Conservation (phyloP, 306 rosid species). For the Acmispon strigosus region DNA sequence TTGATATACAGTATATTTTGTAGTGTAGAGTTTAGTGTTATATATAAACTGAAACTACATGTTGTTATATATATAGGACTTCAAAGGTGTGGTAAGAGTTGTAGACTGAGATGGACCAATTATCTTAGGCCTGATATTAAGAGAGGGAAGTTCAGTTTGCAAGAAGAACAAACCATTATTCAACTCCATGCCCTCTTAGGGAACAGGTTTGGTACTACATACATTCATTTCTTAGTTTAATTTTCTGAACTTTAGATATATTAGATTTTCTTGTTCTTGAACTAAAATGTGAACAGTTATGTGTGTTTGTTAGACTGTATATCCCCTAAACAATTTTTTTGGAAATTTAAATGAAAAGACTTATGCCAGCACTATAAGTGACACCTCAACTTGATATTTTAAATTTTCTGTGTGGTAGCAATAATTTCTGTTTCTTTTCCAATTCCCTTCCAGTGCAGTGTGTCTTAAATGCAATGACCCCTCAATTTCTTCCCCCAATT, state of each 20-base stretch:
- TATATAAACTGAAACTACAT: neutral
- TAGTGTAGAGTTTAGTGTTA: too few relatives aligned
- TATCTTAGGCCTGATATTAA: constrained; percentile 96
- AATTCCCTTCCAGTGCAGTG: constrained; percentile 26
- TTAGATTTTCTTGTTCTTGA: neutral
- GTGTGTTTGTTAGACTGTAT: neutral
- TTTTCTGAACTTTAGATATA: constrained; percentile 4
- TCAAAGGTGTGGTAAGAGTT: constrained; percentile 98
- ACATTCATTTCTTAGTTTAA: neutral
- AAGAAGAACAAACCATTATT: constrained; percentile 98
- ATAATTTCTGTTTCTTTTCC: constrained; percentile 2
- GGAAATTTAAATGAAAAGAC: neutral
- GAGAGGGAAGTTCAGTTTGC: constrained; percentile 96
- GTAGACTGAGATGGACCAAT: constrained; percentile 97
- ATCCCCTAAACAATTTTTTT: neutral
- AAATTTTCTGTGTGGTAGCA: constrained; percentile 11
- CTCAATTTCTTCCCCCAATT: constrained; percentile 37
- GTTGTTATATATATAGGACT: constrained; percentile 47
- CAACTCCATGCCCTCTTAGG: constrained; percentile 99
- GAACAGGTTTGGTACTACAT: constrained; percentile 59
- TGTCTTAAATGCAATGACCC: constrained; percentile 47
- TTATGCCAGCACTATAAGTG: constrained; percentile 2
- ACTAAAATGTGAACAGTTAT: neutral
- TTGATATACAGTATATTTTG: neutral
- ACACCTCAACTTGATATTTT: neutral